phyloP scores from a whole-genome alignment of 164 flowering plant genomes.

The Stephania yunnanensis region DNA sequence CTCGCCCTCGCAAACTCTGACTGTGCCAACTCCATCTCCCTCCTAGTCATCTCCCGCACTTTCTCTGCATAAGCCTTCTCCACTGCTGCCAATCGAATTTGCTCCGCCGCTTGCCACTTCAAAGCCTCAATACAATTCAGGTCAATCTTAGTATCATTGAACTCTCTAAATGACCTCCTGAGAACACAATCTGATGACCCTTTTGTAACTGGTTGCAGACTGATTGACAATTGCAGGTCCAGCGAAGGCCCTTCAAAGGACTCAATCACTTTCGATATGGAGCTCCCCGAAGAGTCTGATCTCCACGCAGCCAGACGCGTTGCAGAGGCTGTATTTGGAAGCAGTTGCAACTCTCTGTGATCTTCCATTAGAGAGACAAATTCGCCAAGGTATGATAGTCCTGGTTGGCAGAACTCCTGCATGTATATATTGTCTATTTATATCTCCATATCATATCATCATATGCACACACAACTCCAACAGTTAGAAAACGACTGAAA shows the following conservation, averaged over 20 bases:
- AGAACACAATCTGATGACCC: constrained; percentile 10
- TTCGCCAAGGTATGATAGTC: constrained; percentile 8
- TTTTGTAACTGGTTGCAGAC: constrained; percentile 31
- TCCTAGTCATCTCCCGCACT: constrained; percentile 69
- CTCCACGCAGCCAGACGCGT: constrained; percentile 16
- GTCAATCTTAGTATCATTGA: constrained; percentile 11
- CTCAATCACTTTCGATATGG: constrained; percentile 2
- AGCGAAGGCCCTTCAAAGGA: constrained; percentile 26
- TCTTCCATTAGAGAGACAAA: constrained; percentile 38
- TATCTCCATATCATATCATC: neutral
- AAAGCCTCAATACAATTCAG: constrained; percentile 40
- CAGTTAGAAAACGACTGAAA: constrained; percentile 1
- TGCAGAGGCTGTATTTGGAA: constrained; percentile 35
- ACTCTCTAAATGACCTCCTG: constrained; percentile 3
- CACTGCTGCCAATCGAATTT: constrained; percentile 65
- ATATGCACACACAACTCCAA: neutral
- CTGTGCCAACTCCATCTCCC: constrained; percentile 91
- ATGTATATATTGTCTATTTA: neutral
- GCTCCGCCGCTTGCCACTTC: constrained; percentile 83
- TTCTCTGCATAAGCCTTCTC: constrained; percentile 93
- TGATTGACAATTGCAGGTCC: constrained; percentile 72
- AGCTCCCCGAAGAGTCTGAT: constrained; percentile 17
- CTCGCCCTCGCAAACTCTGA: constrained; percentile 78
- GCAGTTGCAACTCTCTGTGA: constrained; percentile 54
- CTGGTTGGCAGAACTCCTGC: constrained; percentile 20